Conservation (phyloP, 805 yeast genomes). For the Myxozyma kluyveri region DNA sequence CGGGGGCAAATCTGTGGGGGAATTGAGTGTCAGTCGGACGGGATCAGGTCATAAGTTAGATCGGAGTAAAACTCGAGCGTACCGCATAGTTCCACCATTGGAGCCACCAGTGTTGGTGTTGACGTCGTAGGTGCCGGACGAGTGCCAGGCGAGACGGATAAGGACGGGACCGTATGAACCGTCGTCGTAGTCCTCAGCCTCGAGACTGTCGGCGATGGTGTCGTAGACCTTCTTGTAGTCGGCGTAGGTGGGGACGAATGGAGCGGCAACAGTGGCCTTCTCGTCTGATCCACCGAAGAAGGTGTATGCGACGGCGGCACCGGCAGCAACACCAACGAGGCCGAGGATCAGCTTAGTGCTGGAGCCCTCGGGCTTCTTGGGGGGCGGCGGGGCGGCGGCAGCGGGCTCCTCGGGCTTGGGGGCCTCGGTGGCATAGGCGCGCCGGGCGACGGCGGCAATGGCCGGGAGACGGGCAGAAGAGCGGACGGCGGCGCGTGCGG, state of each 20-base stretch:
- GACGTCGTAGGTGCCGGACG: conserved; percentile 72
- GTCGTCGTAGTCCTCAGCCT: conserved; percentile 54
- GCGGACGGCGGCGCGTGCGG: conserved; percentile 6
- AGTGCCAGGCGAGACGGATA: conserved; percentile 82
- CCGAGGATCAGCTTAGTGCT: conserved; percentile 2
- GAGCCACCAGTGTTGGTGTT: conserved; percentile 52
- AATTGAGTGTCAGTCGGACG: no score
- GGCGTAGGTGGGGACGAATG: conserved; percentile 37
- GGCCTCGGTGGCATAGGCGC: conserved; percentile 5
- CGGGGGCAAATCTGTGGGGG: conserved; percentile 15
- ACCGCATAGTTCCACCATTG: conserved; percentile 56
- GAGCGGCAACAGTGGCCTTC: conserved; percentile 35
- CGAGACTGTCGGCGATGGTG: conserved; percentile 40
- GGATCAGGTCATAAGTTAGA: neutral
- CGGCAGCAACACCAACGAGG: conserved; percentile 10
- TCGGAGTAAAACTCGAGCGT: conserved; percentile 42
- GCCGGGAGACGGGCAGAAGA: conserved; percentile 3
- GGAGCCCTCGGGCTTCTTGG: conserved; percentile 3
- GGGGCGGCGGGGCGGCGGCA: conserved; percentile 8
- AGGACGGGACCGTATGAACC: conserved; percentile 74
- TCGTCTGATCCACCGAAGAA: conserved; percentile 36
- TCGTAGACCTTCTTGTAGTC: conserved; percentile 66
- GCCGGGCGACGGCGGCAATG: conserved; percentile 11
- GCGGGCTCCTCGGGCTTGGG: conserved; percentile 9
- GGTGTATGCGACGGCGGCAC: conserved; percentile 16